Evolutionary conservation across 495 filamentous ascomycete genomes (phyloP), one percentile per base, ranked within the genome.

Genomic region (Peziza echinospora): DNA sequence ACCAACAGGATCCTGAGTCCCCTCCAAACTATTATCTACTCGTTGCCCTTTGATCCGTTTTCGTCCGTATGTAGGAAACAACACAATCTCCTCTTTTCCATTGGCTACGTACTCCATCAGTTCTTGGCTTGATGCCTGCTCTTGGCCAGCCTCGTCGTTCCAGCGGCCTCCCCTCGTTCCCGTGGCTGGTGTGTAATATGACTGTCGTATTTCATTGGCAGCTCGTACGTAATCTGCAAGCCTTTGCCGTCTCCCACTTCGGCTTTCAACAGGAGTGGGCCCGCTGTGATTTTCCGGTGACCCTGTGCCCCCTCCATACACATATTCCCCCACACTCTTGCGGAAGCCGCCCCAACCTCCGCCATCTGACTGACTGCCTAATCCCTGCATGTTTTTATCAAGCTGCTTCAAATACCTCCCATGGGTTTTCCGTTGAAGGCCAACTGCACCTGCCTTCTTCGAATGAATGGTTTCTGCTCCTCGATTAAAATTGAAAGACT

Each of bases 61-160:
- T 70, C 60, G 82, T 67, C 39, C 82, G 64, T 96, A 91, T 54
- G 82, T 87, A 6, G 89, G 89, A 56, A 94, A 99, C 11, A 96
- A 55, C 9, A 96, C 71, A 75, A 99, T 81, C 65, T 94, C 82
- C 63, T 93, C 87, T 51, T 81, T 74, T 19, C 81, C 85, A 30
- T 73, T 78, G 6, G 75, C 69, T 19, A 79, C 74, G 44, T 93
- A 78, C 10, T 78, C 72, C 16, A 84, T 78, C 52, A 37, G 3
- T 37, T 91, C 77, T 1, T 84, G 82, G 53, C 85, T 93, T 11
- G 44, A 26, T 8, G 44, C 40, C 28, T 51, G 46, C 9, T 53
- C 52, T 6, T 47, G 50, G 4, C 78, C 69, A 1, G 77, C 80
- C 30, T 72, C 67, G 39, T 76, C 69, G 26, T 70, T 66, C 9